A percentile compares a stretch with the other conserved stretches of the same genome.
These are phyloP conservation scores for Septoria linicola DNA, from an alignment of 2,329 filamentous ascomycete species.

Conservation along the genomic window DNA sequence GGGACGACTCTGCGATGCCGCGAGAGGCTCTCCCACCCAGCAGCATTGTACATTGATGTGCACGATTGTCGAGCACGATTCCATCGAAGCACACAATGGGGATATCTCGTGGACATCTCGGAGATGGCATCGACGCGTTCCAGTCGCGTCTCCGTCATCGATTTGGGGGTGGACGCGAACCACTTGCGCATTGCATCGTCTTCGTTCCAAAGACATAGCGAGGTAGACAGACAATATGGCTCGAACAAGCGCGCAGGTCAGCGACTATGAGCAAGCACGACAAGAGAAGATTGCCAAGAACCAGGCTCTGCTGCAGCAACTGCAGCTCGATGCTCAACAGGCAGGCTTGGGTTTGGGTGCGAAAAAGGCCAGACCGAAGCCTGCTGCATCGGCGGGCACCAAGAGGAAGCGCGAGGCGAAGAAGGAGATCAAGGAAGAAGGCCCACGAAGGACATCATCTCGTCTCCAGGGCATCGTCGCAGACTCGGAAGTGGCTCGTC, in stretches of 20 bases:
- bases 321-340: conserved; percentile 65
- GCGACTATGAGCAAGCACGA: conserved; percentile 81
- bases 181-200: too few species aligned
- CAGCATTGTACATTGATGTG: too few species aligned
- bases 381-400: conserved; percentile 44
- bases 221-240: too few species aligned
- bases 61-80: neutral
- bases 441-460: conserved; percentile 61
- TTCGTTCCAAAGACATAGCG: too few species aligned
- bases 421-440: conserved; percentile 48
- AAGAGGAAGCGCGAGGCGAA: conserved; percentile 56
- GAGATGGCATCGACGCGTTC: too few species aligned
- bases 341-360: conserved; percentile 71
- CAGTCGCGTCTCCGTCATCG: too few species aligned
- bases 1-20: conserved; percentile 1
- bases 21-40: conserved; percentile 1
- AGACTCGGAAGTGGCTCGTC: conserved; percentile 65
- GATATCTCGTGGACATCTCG: neutral
- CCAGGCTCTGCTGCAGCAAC: conserved; percentile 75
- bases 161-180: too few species aligned
- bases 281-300: conserved; percentile 86
- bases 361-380: conserved; percentile 49
- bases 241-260: conserved; percentile 49
- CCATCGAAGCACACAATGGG: neutral
- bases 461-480: conserved; percentile 62